phyloP scores from a whole-genome alignment of 129 eudicot species.

The Oenanthe sinensis region DNA sequence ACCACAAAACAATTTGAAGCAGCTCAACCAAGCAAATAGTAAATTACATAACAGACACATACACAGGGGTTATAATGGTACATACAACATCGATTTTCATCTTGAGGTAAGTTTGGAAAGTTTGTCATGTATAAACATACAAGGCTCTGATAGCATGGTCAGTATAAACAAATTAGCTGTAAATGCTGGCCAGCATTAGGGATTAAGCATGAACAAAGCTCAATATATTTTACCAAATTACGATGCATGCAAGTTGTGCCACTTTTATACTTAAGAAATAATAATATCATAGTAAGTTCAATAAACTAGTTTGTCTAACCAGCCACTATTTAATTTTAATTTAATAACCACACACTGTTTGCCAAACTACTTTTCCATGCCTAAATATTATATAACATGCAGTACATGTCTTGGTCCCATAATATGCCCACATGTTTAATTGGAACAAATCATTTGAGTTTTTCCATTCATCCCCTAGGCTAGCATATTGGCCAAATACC shows the following conservation, averaged over 20 bases:
- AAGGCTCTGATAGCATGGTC: neutral
- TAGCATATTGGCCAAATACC: neutral
- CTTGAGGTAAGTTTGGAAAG: neutral
- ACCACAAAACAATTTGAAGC: neutral
- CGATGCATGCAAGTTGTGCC: neutral
- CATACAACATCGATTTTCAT: neutral
- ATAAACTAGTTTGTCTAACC: neutral
- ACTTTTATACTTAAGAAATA: neutral
- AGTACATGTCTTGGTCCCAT: neutral
- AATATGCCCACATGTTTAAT: neutral
- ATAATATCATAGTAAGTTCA: neutral
- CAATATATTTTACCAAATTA: neutral
- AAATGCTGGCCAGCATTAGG: neutral
- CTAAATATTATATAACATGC: no score
- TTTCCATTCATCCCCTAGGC: neutral
- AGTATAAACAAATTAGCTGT: neutral
- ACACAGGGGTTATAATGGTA: neutral
- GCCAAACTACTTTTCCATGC: neutral
- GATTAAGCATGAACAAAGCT: neutral
- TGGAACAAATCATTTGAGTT: neutral
- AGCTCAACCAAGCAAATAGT: neutral
- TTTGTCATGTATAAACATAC: neutral
- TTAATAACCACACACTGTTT: neutral
- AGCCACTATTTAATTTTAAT: no score
- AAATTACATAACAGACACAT: neutral